A percentile compares a stretch with the other conserved stretches of the same genome.
These are phyloP conservation scores for Bifiguratus adelaidae DNA, from an alignment of 192 early-diverging fungal species.

Conservation along the genomic window DNA sequence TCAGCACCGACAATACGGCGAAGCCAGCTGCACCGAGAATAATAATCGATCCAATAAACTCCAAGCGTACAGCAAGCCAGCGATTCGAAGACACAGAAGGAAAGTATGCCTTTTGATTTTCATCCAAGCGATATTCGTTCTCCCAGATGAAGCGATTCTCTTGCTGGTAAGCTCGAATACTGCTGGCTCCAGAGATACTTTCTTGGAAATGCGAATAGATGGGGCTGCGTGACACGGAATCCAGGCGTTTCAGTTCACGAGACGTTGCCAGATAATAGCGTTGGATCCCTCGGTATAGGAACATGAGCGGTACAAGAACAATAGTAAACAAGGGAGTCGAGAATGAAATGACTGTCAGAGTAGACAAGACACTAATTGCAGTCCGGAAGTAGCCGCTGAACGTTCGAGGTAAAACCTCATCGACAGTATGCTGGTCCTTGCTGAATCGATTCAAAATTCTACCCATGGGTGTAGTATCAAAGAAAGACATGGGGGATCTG, in stretches of 20 bases:
- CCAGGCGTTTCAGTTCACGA: slow-evolving; percentile 76
- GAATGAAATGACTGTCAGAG: slow-evolving; percentile 26
- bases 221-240: slow-evolving; percentile 73
- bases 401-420: slow-evolving; percentile 53
- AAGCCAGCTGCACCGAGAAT: slow-evolving; percentile 73
- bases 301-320: slow-evolving; percentile 33
- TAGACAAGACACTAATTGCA: slow-evolving; percentile 24
- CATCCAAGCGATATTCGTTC: slow-evolving; percentile 65
- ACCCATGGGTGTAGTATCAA: slow-evolving; percentile 71
- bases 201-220: slow-evolving; percentile 70
- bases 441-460: slow-evolving; percentile 85
- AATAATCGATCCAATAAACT: slow-evolving; percentile 61
- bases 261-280: slow-evolving; percentile 59
- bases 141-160: slow-evolving; percentile 52
- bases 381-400: slow-evolving; percentile 37
- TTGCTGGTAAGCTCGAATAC: slow-evolving; percentile 61
- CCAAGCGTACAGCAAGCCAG: slow-evolving; percentile 71
- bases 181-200: slow-evolving; percentile 50
- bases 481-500: slow-evolving; percentile 62
- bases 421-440: slow-evolving; percentile 74
- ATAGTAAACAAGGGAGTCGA: slow-evolving; percentile 32
- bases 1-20: slow-evolving; percentile 49
- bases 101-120: slow-evolving; percentile 75
- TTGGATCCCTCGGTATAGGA: slow-evolving; percentile 36
- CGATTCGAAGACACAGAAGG: slow-evolving; percentile 61